Evolutionary conservation across 2,329 filamentous ascomycete species (phyloP), one percentile per base, ranked within the genome.

Genomic region (Ploettnerulaceae sp.): DNA sequence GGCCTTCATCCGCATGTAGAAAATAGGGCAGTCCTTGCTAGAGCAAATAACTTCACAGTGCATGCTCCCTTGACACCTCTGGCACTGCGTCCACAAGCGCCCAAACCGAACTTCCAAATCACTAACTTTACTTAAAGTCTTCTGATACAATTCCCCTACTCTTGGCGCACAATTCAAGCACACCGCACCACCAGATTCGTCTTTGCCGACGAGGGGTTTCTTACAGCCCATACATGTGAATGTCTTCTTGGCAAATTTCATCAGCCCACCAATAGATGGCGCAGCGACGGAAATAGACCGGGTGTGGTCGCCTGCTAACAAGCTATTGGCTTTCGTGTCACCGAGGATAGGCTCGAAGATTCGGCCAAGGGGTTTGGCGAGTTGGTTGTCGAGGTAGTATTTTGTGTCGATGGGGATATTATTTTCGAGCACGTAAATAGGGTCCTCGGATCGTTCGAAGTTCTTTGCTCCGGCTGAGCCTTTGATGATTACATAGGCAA

Each of bases 1-100:
- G 24, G 91, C 91, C 76, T 98, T 98, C 93, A 98, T 98, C 4
- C 93, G 82, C 93, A 98, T 98, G 67, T 98, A 98, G 68, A 98
- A 98, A 62, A 98, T 98, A 1, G 93, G 93, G 64, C 93, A 98
- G 71, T 98, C 93, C 66, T 89, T 86, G 65, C 85, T 91, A 53
- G 85, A 90, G 72, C 93, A 98, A 58, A 98, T 97, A 45, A 98
- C 94, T 67, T 98, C 93, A 66, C 89, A 93, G 70, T 98, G 93
- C 77, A 98, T 86, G 71, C 89, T 96, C 45, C 90, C 93, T 71
- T 98, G 93, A 66, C 93, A 98, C 32, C 93, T 77, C 71, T 98
- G 93, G 66, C 93, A 98, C 68, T 98, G 93, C 38, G 93, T 98
- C 93, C 93, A 98, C 41, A 98, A 74, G 40, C 93, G 75, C 5